Evolutionary conservation across 2,329 filamentous ascomycete genomes (phyloP), one percentile per base, ranked within the genome.

Genomic region (Penicillium nordicum): DNA sequence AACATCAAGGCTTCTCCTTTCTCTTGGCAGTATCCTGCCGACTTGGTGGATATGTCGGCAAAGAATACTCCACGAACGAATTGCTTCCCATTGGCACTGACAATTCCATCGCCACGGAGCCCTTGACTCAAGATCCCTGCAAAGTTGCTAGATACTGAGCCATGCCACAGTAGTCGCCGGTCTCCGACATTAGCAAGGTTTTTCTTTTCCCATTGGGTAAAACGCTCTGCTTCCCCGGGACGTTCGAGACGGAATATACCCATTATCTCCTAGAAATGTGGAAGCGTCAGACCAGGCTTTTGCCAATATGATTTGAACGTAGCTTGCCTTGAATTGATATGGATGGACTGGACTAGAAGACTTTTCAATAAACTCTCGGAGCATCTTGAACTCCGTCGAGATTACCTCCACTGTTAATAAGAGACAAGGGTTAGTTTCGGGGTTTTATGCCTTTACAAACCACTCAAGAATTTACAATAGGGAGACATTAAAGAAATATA

Each of bases 131-230:
- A 34, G 1, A 64, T 62, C 2, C 59, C 57, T 12, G 57, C 48
- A 46, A 62, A 60, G n/a, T 58, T 63, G 5, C 18, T 37, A 11
- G 25, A 10, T 0, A 1, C 3, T 0, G 61, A 60, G 41, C 63
- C 63, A 40, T 64, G 63, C 57, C 61, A 64, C 14, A 64, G 53
- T 5, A 64, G 42, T 36, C 47, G 53, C 1, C 59, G 53, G 2
- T 57, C 45, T 11, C 58, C 53, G 4, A 45, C 23, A 1, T 34
- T 36, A 23, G n/a, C 12, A 21, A 14, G 30, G 16, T 59, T 53
- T 14, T 36, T 16, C 40, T 32, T 29, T 23, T 47, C 27, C 43
- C 53, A 63, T 9, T 47, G 14, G 10, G 47, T 10, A 30, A 58
- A 58, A 8, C 55, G 44, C n/a, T 62, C 21, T 4, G n/a, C 23